Percentiles rank a stretch among this genome's conserved stretches.
phyloP scores from a whole-genome alignment of 352 stramenopile genomes.

The Globisporangium emineosum region DNA sequence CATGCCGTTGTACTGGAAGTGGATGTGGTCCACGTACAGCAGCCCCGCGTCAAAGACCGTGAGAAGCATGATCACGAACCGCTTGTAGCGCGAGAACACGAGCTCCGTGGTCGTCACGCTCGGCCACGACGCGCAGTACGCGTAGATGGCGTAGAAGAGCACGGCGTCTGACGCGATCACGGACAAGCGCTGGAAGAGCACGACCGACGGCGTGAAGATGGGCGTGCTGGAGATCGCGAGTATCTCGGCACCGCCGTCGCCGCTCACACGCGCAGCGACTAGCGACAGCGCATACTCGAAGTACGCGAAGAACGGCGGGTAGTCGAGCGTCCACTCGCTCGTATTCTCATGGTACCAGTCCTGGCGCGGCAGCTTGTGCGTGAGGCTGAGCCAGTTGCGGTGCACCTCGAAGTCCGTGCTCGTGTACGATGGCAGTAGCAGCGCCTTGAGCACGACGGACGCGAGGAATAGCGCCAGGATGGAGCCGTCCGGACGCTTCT shows the following conservation, averaged over 20 bases:
- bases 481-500: slow-evolving; percentile 32
- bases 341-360: slow-evolving; percentile 96
- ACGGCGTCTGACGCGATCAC: slow-evolving; percentile 90
- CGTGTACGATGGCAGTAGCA: slow-evolving; percentile 92
- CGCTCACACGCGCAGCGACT: slow-evolving; percentile 40
- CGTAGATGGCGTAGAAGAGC: slow-evolving; percentile 80
- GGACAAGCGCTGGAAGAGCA: slow-evolving; percentile 92
- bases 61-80: slow-evolving; percentile 75
- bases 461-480: slow-evolving; percentile 47
- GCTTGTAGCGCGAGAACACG: slow-evolving; percentile 58
- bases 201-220: slow-evolving; percentile 49
- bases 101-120: slow-evolving; percentile 69
- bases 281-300: slow-evolving; percentile 92
- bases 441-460: slow-evolving; percentile 75
- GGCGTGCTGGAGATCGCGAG: slow-evolving; percentile 57
- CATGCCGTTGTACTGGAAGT: slow-evolving; percentile 99
- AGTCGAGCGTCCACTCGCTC: slow-evolving; percentile 98
- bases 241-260: slow-evolving; percentile 58
- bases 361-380: slow-evolving; percentile 75
- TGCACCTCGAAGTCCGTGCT: slow-evolving; percentile 99
- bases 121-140: slow-evolving; percentile 81
- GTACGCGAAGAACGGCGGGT: slow-evolving; percentile 97
- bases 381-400: slow-evolving; percentile 98
- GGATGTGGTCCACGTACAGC: slow-evolving; percentile 97
- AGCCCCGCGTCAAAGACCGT: slow-evolving; percentile 92